Evolutionary conservation across 805 yeast species (phyloP).

Genomic region (Yueomyces sp.): DNA sequence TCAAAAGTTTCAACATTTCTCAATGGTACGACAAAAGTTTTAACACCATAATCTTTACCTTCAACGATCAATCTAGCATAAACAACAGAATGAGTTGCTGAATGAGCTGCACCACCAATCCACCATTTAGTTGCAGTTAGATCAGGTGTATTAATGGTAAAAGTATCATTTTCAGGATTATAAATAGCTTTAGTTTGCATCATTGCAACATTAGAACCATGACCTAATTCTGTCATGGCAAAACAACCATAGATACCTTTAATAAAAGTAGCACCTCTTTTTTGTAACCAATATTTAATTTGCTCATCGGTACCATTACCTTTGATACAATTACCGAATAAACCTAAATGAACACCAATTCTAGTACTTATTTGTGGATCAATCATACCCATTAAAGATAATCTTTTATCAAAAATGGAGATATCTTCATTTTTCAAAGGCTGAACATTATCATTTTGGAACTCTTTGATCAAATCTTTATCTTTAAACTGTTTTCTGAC

Average conservation of each 20-base stretch:
- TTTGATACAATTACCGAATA: constrained; percentile 66
- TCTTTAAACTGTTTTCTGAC: constrained; percentile 11
- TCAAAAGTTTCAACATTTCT: constrained; percentile 57
- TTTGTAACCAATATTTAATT: constrained; percentile 67
- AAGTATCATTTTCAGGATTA: constrained; percentile 49
- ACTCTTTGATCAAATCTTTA: constrained; percentile 14
- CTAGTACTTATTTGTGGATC: constrained; percentile 79
- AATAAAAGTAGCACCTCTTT: constrained; percentile 46
- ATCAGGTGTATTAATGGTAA: constrained; percentile 75
- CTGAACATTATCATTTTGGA: constrained; percentile 10
- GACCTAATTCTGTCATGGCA: constrained; percentile 87
- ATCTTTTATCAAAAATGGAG: constrained; percentile 39
- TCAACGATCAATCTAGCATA: constrained; percentile 74
- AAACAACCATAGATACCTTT: constrained; percentile 74
- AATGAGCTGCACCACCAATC: constrained; percentile 97
- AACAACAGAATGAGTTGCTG: constrained; percentile 77
- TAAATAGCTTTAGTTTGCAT: constrained; percentile 86
- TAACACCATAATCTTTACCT: constrained; percentile 83
- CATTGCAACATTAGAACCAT: constrained; percentile 90
- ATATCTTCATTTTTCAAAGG: constrained; percentile 14
- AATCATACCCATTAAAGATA: constrained; percentile 44
- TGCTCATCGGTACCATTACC: constrained; percentile 86
- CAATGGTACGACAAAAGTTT: constrained; percentile 82
- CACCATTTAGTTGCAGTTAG: constrained; percentile 95
- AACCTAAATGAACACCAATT: constrained; percentile 76